Evolutionary conservation across 257 asterid genomes (phyloP).

Genomic region (Solanum habrochaites): DNA sequence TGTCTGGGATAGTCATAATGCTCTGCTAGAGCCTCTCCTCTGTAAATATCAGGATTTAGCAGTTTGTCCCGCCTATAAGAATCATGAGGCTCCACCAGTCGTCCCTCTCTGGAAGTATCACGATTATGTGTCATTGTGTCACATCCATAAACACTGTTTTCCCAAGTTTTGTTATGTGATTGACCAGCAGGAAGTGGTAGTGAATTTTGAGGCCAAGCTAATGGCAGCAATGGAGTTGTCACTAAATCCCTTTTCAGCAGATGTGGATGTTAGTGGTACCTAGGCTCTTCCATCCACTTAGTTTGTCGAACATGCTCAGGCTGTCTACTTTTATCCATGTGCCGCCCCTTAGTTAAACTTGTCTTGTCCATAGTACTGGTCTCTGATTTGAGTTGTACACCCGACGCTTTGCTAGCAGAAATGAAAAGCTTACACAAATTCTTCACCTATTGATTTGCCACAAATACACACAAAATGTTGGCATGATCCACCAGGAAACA

Average conservation of each 20-base stretch:
- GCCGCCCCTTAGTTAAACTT: background rate
- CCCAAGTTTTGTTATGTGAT: constrained; percentile 32
- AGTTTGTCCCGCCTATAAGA: constrained; percentile 4
- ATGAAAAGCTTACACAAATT: constrained; percentile 55
- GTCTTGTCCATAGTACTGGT: background rate
- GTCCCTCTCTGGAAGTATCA: constrained; percentile 25
- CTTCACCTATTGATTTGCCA: constrained; percentile 41
- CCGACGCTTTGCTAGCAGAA: constrained; percentile 17
- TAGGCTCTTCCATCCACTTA: constrained; percentile 23
- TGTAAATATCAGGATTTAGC: constrained; percentile 1
- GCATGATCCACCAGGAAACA: background rate
- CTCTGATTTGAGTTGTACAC: background rate
- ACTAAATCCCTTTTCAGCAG: constrained; percentile 27
- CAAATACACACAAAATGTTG: background rate
- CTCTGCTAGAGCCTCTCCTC: constrained; percentile 14
- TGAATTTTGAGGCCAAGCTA: constrained; percentile 7
- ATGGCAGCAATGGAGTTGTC: constrained; percentile 10
- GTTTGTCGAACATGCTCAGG: constrained; percentile 10
- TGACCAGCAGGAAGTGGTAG: constrained; percentile 18
- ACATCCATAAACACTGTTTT: constrained; percentile 21
- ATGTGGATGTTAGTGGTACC: constrained; percentile 19
- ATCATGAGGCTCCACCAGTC: constrained; percentile 3
- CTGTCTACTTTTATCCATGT: background rate
- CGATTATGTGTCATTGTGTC: constrained; percentile 15
- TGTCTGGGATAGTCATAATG: constrained; percentile 6